Evolutionary conservation across 163 green algal genomes (phyloP).

Genomic region (Scenedesmus sp.): DNA sequence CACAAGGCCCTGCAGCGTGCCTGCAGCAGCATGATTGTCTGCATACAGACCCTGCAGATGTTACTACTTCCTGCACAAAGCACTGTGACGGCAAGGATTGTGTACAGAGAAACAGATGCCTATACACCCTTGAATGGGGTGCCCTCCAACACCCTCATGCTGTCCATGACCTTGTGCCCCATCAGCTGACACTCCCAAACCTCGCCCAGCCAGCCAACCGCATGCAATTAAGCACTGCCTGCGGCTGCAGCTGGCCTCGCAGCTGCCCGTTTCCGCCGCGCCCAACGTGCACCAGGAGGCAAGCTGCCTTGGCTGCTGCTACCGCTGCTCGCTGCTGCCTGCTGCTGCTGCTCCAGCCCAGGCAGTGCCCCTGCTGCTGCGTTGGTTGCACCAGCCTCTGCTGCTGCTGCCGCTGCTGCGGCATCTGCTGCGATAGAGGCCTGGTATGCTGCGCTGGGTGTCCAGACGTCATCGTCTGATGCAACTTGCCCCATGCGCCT

Average conservation of each 20-base stretch:
- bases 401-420: slow-evolving; percentile 38
- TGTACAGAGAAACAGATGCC: too few relatives aligned
- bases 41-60: too few relatives aligned
- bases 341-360: slow-evolving; percentile 5
- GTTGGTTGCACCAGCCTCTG: slow-evolving; percentile 10
- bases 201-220: neutral
- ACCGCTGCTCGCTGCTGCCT: slow-evolving; percentile 22
- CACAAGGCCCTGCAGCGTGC: too few relatives aligned
- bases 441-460: slow-evolving; percentile 41
- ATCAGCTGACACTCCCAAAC: too few relatives aligned
- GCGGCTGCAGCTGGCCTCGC: slow-evolving; percentile 26
- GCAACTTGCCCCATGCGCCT: slow-evolving; percentile 18
- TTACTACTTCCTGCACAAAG: too few relatives aligned
- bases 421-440: slow-evolving; percentile 34
- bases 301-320: neutral
- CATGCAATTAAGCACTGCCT: slow-evolving; percentile 5
- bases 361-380: neutral
- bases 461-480: slow-evolving; percentile 46
- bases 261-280: slow-evolving; percentile 25
- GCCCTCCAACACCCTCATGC: too few relatives aligned
- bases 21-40: too few relatives aligned
- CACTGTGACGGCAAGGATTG: too few relatives aligned
- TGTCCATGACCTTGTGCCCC: too few relatives aligned
- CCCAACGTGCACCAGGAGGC: slow-evolving; percentile 10
- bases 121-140: too few relatives aligned